A percentile compares a stretch with the other conserved stretches of the same genome.
Evolutionary conservation across 2,329 filamentous ascomycete genomes (phyloP).

Genomic region (Monosporascus sp.): DNA sequence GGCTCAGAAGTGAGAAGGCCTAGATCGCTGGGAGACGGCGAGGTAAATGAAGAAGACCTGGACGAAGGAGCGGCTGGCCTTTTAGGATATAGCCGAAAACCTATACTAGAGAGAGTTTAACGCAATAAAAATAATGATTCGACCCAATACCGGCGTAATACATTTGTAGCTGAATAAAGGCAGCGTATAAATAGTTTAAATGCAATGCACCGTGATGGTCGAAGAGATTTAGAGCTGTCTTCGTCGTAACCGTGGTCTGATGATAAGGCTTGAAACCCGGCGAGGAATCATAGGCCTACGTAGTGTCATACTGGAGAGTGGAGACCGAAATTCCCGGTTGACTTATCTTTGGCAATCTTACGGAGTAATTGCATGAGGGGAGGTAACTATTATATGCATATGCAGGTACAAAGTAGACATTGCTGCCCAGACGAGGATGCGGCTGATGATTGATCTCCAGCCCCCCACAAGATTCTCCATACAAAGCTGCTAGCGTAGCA

Average conservation of each 20-base stretch:
- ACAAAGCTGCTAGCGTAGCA: slow-evolving; percentile 1
- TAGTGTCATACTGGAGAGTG: no score
- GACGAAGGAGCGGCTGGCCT: not conserved
- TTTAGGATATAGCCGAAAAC: not conserved
- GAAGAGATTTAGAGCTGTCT: not conserved
- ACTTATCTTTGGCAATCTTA: not conserved
- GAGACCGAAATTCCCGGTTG: not conserved
- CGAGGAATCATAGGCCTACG: not conserved
- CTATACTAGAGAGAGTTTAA: not conserved
- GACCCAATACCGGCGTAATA: not conserved
- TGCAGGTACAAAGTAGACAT: not conserved
- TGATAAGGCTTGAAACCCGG: not conserved
- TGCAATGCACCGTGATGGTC: not conserved
- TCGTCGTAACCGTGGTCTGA: not conserved
- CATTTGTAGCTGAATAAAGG: not conserved
- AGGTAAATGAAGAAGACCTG: not conserved
- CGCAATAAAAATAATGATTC: not conserved
- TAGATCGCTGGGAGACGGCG: not conserved
- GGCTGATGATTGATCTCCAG: not conserved
- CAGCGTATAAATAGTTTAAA: not conserved
- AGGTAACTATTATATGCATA: no score
- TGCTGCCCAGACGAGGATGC: no score
- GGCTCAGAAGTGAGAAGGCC: not conserved
- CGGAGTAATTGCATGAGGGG: no score
- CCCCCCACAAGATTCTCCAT: not conserved